Base-by-base conservation (phyloP, 2,329 filamentous ascomycete genomes). In the Emmonsiellopsis sp. region DNA sequence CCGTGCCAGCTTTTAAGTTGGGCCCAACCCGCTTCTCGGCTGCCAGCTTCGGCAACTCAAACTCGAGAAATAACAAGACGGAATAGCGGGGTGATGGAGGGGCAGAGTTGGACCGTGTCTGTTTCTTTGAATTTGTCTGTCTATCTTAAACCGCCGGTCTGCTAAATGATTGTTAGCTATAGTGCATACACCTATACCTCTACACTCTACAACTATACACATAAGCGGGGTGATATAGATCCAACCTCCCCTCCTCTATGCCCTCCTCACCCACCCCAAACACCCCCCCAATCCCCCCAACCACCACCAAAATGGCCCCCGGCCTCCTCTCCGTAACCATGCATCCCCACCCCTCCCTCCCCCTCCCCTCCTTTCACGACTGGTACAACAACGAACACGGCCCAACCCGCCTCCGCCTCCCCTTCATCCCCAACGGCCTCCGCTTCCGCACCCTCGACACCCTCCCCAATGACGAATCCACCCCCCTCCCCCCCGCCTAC, bases 371-470 rank as follows among this genome's bases (percentile, higher is more conserved):
- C 63, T 94, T 95, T 71, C 86, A 94, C 70, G 88, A 94, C 67
- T 92, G 88, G 87, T 95, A 95, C 75, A 91, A 94, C 74, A 93
- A 90, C 69, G 89, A 95, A 73, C 89, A 95, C 72, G 89, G 89
- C 52, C 89, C 89, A 14, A 81, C 84, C 13, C 85, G 89, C 47
- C 79, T 94, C 6, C 85, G 88, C 48, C 73, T 94, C 11, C 82
- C 87, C 3, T 83, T 86, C 62, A 83, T 91, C 65, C 67, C 73
- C 60, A 93, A 88, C 67, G 89, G 89, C 55, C 84, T 93, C 61
- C 85, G 89, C 43, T 95, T 90, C 71, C 79, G 77, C 31, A 85
- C 87, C 7, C 79, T 73, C 13, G 87, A 92, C 66, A 71, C 49
- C 58, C 71, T 8, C 11, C 32, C 21, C 21, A 27, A 27, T 27